A percentile compares a stretch with the other conserved stretches of the same genome.
Evolutionary conservation across 805 yeast genomes (phyloP).

Genomic region (Martiniozyma abietophila): DNA sequence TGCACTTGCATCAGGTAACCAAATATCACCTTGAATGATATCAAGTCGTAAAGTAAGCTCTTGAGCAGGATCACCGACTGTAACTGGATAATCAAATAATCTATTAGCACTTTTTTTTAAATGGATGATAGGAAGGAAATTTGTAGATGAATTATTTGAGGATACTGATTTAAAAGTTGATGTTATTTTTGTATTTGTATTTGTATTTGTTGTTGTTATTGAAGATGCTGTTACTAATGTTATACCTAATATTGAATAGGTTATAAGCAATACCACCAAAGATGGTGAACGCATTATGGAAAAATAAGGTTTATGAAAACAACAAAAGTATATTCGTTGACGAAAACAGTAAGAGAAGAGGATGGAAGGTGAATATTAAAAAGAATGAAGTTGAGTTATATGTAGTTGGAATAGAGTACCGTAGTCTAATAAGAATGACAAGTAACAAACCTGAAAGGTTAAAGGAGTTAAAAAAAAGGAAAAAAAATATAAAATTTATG

Average conservation of each 20-base stretch:
- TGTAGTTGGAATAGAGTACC: too few species aligned
- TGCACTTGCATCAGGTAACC: slow-evolving; percentile 22
- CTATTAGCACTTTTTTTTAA: slow-evolving; percentile 1
- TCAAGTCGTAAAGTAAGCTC: slow-evolving; percentile 22
- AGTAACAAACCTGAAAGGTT: too few species aligned
- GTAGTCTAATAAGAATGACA: too few species aligned
- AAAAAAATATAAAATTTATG: too few species aligned
- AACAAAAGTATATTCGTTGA: too few species aligned
- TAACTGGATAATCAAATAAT: slow-evolving; percentile 18
- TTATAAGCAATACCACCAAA: not conserved
- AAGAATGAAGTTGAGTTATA: too few species aligned
- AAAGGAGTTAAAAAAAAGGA: too few species aligned
- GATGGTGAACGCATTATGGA: not conserved
- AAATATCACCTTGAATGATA: slow-evolving; percentile 20
- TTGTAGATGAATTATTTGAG: not conserved
- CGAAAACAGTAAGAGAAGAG: too few species aligned
- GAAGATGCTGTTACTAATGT: slow-evolving; percentile 1
- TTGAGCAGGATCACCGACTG: slow-evolving; percentile 21
- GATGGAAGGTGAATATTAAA: too few species aligned
- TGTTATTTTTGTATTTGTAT: slow-evolving; percentile 2
- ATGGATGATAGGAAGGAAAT: slow-evolving; percentile 6
- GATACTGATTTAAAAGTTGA: not conserved
- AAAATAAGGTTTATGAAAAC: not conserved
- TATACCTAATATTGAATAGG: not conserved
- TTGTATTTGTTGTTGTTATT: slow-evolving; percentile 1